Evolutionary conservation across 1,139 yeast genomes (phyloP), one percentile per base, ranked within the genome.

Genomic region (Yamadazyma kanchanaburiensis): DNA sequence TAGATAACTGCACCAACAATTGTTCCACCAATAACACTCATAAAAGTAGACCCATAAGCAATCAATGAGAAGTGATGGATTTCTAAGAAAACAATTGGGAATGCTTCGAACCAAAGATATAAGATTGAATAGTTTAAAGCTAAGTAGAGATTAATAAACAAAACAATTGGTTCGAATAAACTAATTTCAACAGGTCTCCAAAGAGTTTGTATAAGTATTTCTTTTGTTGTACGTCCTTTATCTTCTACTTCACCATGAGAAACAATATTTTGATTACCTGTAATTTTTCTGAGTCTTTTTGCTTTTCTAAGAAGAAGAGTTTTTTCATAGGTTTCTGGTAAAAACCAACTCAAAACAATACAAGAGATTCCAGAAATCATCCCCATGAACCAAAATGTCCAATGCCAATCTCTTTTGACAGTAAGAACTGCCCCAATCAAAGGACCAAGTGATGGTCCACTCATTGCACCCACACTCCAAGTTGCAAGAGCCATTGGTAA

Each of bases 291-390:
- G 31, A 75, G 52, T 33, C 76, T 52, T 17, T 48, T 37, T 0
- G 81, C 81, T 38, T 67, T 59, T 30, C 76, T 55, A 29, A 62
- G 49, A 6, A 77, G 52, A 14, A 77, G 48, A 3, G 74, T 66
- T 21, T 59, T 60, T 12, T 50, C 64, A 26, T 58, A 68, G 5
- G 82, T 70, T 50, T 77, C 84, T 0, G 80, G 77, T 22, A 76
- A 51, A 24, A 64, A 48, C 26, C 60, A 47, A 4, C 51, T 24
- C 34, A 72, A 50, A 1, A 67, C 14, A 1, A 58, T 13, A 10
- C 65, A 47, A 1, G 64, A 34, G 4, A 58, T 22, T 7, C 60
- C 71, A 25, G 70, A 48, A 16, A 64, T 35, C 33, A 71, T 58
- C 21, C 26, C 43, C 43, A 9, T n/a, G n/a, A n/a, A n/a, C n/a